Evolutionary conservation across 176 grass and related monocot species (phyloP).

Genomic region (Secale cereale): DNA sequence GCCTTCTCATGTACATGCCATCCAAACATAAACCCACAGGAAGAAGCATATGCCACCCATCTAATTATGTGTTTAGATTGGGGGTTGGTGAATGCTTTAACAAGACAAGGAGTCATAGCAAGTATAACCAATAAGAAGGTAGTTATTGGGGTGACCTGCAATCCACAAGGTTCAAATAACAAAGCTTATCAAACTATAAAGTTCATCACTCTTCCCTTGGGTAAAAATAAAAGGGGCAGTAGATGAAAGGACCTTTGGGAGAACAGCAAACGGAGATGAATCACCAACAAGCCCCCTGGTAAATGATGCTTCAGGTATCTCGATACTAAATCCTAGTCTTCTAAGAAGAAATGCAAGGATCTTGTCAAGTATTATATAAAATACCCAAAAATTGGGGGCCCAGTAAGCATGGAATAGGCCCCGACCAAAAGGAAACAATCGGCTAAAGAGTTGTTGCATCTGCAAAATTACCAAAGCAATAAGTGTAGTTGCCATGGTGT

Average conservation of each 20-base stretch:
- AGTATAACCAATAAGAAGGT: conserved; percentile 81
- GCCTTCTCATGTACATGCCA: conserved; percentile 98
- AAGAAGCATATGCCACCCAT: conserved; percentile 78
- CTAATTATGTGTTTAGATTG: conserved; percentile 71
- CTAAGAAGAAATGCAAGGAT: conserved; percentile 62
- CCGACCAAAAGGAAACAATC: conserved; percentile 94
- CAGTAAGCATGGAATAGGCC: conserved; percentile 94
- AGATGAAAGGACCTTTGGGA: conserved; percentile 61
- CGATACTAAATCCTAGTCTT: conserved; percentile 67
- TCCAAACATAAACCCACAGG: conserved; percentile 96
- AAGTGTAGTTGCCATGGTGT: conserved; percentile 3
- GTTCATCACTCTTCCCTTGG: not conserved
- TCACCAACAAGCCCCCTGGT: conserved; percentile 80
- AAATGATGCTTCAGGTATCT: conserved; percentile 83
- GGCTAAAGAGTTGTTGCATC: conserved; percentile 70
- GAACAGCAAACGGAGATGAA: conserved; percentile 79
- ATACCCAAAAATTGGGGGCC: conserved; percentile 95
- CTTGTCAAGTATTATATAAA: conserved; percentile 95
- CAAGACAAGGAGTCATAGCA: conserved; percentile 75
- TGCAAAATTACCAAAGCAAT: conserved; percentile 42
- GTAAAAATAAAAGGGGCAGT: not conserved
- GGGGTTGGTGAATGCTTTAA: conserved; percentile 74
- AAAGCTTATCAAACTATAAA: conserved; percentile 10
- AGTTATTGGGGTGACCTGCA: conserved; percentile 70
- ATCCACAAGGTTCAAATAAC: conserved; percentile 28